Base-by-base conservation (phyloP, 1,139 yeast species). In the Suhomyces panamericanus region DNA sequence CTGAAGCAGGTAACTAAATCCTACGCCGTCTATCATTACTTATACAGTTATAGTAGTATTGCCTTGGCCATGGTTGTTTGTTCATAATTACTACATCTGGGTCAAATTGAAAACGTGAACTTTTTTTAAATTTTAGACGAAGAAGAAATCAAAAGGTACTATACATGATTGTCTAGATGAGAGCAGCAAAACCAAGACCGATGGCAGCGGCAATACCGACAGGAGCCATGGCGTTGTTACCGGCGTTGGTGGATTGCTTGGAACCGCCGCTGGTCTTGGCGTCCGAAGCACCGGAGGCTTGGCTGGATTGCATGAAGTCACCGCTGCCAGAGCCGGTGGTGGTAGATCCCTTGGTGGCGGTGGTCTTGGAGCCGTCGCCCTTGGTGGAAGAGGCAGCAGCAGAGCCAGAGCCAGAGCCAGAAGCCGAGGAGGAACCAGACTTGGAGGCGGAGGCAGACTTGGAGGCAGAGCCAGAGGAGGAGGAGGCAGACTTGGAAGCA, bases 181-280 rank as follows among this genome's bases (percentile, higher is more conserved):
- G 28, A 11, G 63, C 55, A 28, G 60, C 41, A 24, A 60, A 41
- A 7, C 68, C 69, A 32, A 57, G 41, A 13, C 49, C 52, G 31
- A 62, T 43, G 3, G 66, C 56, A 20, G 51, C 53, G 6, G 57
- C 32, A 3, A 60, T 22, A n/a, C 63, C 58, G 40, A 49, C 24
- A 20, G 24, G 24, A 7, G 24, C 24, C 24, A 20, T 20, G 7
- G 29, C 5, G 29, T 12, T 12, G 29, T 10, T 11, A 26, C n/a
- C 29, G n/a, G 29, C 29, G 29, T 26, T 26, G 29, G 29, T 26
- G 29, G 29, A 26, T 26, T 20, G 24, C 24, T 20, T 14, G 20
- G 33, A 34, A n/a, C 49, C 37, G 8, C 57, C 58, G 15, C 42
- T 49, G 32, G 24, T 20, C 24, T 41, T 38, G 31, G 49, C 34